These are phyloP conservation scores for Phialophora tarda DNA, from an alignment of 2,329 filamentous ascomycete species.

Conservation along the genomic window DNA sequence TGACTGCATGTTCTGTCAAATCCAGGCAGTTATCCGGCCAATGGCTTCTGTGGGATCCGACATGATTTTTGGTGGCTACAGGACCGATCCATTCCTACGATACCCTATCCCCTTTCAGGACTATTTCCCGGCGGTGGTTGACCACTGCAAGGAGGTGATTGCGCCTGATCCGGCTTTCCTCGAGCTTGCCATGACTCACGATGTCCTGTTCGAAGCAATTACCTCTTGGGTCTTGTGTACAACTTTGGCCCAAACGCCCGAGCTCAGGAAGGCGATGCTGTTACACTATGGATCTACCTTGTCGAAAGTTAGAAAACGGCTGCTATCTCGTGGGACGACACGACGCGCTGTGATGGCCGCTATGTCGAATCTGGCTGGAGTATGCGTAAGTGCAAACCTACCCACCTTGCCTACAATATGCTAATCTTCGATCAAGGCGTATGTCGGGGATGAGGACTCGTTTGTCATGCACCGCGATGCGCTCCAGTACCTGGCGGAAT, in stretches of 20 bases:
- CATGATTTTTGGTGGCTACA: constrained; percentile 25
- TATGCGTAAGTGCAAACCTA: constrained; percentile 20
- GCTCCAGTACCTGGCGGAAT: constrained; percentile 4
- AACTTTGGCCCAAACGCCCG: constrained; percentile 15
- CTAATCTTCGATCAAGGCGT: constrained; percentile 6
- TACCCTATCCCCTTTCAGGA: constrained; percentile 25
- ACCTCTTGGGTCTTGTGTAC: constrained; percentile 26
- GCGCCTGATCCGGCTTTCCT: constrained; percentile 19
- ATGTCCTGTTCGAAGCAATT: constrained; percentile 31
- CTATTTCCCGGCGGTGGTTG: constrained; percentile 28
- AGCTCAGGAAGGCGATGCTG: constrained; percentile 23
- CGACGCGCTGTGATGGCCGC: constrained; percentile 24
- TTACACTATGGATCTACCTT: constrained; percentile 27
- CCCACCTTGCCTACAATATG: neutral
- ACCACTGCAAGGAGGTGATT: constrained; percentile 25
- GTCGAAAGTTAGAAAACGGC: constrained; percentile 13
- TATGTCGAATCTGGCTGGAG: constrained; percentile 26
- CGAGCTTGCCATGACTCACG: constrained; percentile 22
- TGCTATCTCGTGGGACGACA: constrained; percentile 7
- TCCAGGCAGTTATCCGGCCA: constrained; percentile 3
- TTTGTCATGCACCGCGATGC: constrained; percentile 15
- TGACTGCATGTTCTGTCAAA: constrained; percentile 7
- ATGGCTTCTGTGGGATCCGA: constrained; percentile 4
- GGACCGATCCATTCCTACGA: constrained; percentile 25
- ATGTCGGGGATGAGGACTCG: constrained; percentile 8